Evolutionary conservation across 257 asterid species (phyloP).

Genomic region (Craterostigma plantagineum): DNA sequence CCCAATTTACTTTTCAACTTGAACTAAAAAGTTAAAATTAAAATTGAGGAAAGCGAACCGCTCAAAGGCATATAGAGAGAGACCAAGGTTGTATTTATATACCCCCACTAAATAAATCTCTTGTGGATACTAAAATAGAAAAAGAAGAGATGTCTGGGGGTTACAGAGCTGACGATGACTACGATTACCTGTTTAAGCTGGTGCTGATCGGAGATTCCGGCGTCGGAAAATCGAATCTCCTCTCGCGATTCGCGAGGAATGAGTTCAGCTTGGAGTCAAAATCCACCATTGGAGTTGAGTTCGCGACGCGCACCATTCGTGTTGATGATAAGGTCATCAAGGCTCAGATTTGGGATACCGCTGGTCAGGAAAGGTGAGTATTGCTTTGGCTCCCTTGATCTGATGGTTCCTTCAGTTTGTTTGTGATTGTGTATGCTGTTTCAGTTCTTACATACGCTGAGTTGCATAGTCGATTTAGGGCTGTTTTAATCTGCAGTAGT

Average conservation of each 20-base stretch:
- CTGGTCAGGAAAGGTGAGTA: slow-evolving; percentile 34
- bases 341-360: slow-evolving; percentile 41
- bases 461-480: too few species aligned
- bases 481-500: too few species aligned
- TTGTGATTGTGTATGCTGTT: background rate
- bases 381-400: background rate
- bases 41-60: too few species aligned
- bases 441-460: too few species aligned
- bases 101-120: too few species aligned
- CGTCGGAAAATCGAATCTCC: too few species aligned
- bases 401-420: background rate
- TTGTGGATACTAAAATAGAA: background rate
- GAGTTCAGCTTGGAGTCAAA: slow-evolving; percentile 28
- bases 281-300: slow-evolving; percentile 33
- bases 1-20: too few species aligned
- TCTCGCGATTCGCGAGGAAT: slow-evolving; percentile 19
- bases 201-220: slow-evolving; percentile 12
- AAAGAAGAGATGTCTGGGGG: slow-evolving; percentile 13
- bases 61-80: too few species aligned
- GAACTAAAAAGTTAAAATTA: too few species aligned
- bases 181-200: slow-evolving; percentile 32
- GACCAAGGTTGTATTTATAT: too few species aligned
- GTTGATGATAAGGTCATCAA: slow-evolving; percentile 28
- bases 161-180: slow-evolving; percentile 27
- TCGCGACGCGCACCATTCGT: slow-evolving; percentile 22